These are phyloP conservation scores for Spatholobus suberectus DNA, from an alignment of 306 rosid species.

Conservation along the genomic window DNA sequence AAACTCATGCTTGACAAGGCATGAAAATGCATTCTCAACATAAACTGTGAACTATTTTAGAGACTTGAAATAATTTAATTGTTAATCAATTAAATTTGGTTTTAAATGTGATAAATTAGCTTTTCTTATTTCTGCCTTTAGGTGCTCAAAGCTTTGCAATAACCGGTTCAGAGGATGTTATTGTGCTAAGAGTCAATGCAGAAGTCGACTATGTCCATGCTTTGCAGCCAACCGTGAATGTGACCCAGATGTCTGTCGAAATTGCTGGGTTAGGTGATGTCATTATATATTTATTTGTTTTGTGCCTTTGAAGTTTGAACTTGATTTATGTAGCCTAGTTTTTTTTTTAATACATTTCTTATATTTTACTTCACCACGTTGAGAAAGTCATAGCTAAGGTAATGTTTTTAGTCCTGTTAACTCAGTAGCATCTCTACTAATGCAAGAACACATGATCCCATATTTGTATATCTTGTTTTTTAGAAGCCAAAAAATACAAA, in stretches of 20 bases:
- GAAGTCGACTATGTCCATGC: slow-evolving; percentile 91
- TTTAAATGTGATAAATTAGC: neutral
- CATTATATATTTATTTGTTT: neutral
- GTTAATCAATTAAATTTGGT: neutral
- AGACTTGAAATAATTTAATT: neutral
- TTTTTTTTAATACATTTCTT: neutral
- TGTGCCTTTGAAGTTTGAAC: neutral
- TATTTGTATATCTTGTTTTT: neutral
- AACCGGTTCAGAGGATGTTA: slow-evolving; percentile 89
- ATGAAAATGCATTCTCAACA: slow-evolving; percentile 17
- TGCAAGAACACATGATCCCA: neutral
- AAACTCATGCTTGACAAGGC: neutral
- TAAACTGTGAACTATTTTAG: neutral
- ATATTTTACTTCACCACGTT: neutral
- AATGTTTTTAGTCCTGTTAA: neutral
- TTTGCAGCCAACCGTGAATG: slow-evolving; percentile 89
- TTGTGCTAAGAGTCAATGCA: slow-evolving; percentile 84
- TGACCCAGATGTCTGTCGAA: slow-evolving; percentile 90
- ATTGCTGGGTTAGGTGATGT: slow-evolving; percentile 89
- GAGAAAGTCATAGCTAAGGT: neutral
- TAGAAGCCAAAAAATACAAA: neutral
- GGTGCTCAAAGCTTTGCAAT: slow-evolving; percentile 82
- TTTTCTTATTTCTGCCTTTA: slow-evolving; percentile 22
- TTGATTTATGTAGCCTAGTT: neutral
- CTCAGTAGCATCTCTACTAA: neutral